Base-by-base conservation (phyloP, 768 basidiomycete genomes). In the Naematelia aurantialba region DNA sequence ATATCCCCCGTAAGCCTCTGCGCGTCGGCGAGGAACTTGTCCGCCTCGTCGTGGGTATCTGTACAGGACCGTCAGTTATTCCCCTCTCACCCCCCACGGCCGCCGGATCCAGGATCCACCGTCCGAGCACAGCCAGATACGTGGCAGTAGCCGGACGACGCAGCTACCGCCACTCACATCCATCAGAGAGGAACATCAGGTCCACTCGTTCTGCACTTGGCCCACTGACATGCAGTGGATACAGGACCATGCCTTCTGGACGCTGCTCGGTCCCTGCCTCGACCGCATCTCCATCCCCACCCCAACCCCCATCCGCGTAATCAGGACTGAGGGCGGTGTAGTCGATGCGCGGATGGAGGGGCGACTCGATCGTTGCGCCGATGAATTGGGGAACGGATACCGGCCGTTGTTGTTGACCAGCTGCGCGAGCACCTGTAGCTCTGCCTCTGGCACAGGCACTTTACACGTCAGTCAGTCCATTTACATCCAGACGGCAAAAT, bases 141-240 rank as follows among this genome's bases (percentile, higher is more conserved):
- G 24, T n/a, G 55, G 14, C n/a, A 19, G n/a, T 8, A 47, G 25
- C n/a, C 25, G 47, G 22, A 24, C 45, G 26, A 22, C 8, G 45
- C 14, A 25, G 8, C 11, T 14, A 8, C 17, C 62, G 19, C 5
- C 22, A 31, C 72, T 61, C 48, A 76, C 76, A 77, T 25, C 76
- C 76, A 58, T 77, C 76, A 0, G 72, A 59, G 45, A 77, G 75
- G 62, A 73, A 75, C 25, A 67, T 73, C 5, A 76, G 60, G 51
- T 75, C 66, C 22, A 75, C 63, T 11, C 69, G 39, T 14, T 72
- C 66, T 14, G 51, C 24, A 30, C 52, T 56, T 3, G 46, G n/a
- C n/a, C 74, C 73, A 17, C 65, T 65, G 25, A 67, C 42, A 25
- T 71, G 65, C 27, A 77, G 49, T 12, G 49, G 21, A 14, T 63